Conservation (phyloP, 2,329 filamentous ascomycete genomes). For the Lizonia empirigonia region DNA sequence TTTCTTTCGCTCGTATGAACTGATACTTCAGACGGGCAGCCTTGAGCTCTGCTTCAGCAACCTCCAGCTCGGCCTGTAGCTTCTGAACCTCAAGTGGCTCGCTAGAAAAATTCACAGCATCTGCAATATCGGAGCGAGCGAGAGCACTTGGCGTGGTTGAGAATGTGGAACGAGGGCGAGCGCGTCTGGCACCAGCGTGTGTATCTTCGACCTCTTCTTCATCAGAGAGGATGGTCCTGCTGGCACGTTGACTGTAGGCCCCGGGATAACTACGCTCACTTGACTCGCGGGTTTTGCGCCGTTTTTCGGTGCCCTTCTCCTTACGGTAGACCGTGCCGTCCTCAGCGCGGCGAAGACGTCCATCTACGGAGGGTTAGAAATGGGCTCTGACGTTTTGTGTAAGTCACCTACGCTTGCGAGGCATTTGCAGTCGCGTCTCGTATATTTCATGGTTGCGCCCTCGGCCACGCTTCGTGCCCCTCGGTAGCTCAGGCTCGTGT, state of each 20-base stretch:
- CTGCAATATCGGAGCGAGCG: constrained; percentile 3
- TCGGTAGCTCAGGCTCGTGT: constrained; percentile 32
- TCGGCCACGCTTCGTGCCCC: constrained; percentile 25
- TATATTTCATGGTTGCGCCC: constrained; percentile 36
- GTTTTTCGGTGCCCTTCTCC: constrained; percentile 24
- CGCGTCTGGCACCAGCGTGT: background rate
- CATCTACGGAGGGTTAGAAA: constrained; percentile 19
- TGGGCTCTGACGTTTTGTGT: too few relatives aligned
- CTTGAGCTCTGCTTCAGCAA: constrained; percentile 42
- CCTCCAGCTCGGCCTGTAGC: constrained; percentile 37
- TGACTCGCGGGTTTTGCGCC: constrained; percentile 14
- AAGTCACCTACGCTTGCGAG: constrained; percentile 31
- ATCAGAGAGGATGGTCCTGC: constrained; percentile 17
- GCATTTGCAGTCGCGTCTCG: constrained; percentile 33
- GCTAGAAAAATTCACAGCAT: constrained; percentile 16
- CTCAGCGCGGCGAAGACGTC: constrained; percentile 37
- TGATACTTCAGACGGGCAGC: constrained; percentile 30
- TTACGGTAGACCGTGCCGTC: constrained; percentile 33
- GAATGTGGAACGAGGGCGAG: constrained; percentile 12
- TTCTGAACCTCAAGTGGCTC: constrained; percentile 32
- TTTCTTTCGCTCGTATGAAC: constrained; percentile 30
- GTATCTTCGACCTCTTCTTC: constrained; percentile 16
- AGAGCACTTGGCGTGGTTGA: constrained; percentile 18
- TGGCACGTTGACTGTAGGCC: background rate
- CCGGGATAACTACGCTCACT: constrained; percentile 17